Base-by-base conservation (phyloP, 352 stramenopile species). In the Phytophthora crassamura region DNA sequence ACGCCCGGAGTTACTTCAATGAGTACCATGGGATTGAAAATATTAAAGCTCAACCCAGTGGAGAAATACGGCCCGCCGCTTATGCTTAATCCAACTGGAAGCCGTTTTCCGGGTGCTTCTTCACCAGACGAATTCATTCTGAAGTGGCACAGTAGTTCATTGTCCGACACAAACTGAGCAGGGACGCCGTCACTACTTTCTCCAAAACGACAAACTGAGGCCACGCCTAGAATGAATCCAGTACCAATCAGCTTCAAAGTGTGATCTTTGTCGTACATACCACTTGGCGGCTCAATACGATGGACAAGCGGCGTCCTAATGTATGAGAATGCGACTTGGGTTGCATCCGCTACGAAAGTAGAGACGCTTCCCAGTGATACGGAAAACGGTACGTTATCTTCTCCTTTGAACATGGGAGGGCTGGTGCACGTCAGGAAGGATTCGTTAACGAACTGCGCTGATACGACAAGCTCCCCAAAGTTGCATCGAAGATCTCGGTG, bases 11-110 rank as follows among this genome's bases (percentile, higher is more conserved):
- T 38, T 25, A 67, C 56, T 5, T 32, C 42, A n/a, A 38, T 69
- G 12, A 84, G 25, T 5, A 61, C 3, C 8, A 65, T 45, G 7
- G 70, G 51, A 18, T 66, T 39, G 25, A 77, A 67, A 8, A 76
- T 42, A 14, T 66, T 66, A 20, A 84, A 82, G 11, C 18, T 59
- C 10, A 70, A 70, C 0, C 75, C 70, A 33, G 75, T 82, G 7
- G 72, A 59, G 34, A 82, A 69, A 10, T 61, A 83, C 4, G 66
- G 6, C 0, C 40, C 11, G 10, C 64, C 74, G 47, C 63, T 63
- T 41, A 83, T 54, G 34, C 72, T 78, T 22, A 85, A 46, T 4
- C 56, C 46, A 48, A 85, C 47, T 0, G 64, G 47, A 3, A 84
- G 36, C 9, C 49, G 35, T 40, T 60, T 30, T 7, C 2, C 12